Evolutionary conservation across 2,329 filamentous ascomycete species (phyloP).

Genomic region (Lachnellula suecica): DNA sequence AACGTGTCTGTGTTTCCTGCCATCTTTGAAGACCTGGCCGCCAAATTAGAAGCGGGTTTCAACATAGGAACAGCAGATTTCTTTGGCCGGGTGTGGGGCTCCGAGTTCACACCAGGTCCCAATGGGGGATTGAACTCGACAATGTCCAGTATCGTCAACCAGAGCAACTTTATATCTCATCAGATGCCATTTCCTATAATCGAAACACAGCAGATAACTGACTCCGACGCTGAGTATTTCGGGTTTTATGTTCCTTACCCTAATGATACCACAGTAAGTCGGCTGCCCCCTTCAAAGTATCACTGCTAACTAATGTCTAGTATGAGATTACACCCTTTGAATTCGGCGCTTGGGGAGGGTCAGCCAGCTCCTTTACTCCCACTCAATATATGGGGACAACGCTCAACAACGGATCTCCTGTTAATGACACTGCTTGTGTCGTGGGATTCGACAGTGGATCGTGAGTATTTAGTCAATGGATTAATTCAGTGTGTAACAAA

Average conservation of each 20-base stretch:
- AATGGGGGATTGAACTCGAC: conserved; percentile 76
- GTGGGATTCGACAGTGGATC: conserved; percentile 81
- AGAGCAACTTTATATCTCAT: conserved; percentile 60
- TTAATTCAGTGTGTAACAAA: too few relatives aligned
- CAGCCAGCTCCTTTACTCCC: conserved; percentile 69
- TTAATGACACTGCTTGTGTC: conserved; percentile 60
- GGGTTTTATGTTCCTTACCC: conserved; percentile 70
- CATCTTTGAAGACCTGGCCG: conserved; percentile 55
- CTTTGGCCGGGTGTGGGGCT: conserved; percentile 84
- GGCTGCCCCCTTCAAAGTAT: conserved; percentile 59
- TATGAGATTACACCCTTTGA: conserved; percentile 81
- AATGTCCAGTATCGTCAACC: conserved; percentile 74
- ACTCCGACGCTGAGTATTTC: too few relatives aligned
- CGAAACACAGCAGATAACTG: too few relatives aligned
- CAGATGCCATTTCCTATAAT: conserved; percentile 72
- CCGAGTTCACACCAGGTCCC: conserved; percentile 76
- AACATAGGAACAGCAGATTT: conserved; percentile 80
- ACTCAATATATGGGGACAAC: conserved; percentile 71
- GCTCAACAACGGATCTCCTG: conserved; percentile 62
- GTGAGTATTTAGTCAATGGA: too few relatives aligned
- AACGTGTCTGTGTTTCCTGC: too few relatives aligned
- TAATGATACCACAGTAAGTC: conserved; percentile 65
- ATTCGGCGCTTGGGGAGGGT: conserved; percentile 75
- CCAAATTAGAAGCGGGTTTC: conserved; percentile 64
- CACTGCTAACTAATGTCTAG: conserved; percentile 73